Conservation (phyloP, 805 yeast species). For the Lachancea sp. region DNA sequence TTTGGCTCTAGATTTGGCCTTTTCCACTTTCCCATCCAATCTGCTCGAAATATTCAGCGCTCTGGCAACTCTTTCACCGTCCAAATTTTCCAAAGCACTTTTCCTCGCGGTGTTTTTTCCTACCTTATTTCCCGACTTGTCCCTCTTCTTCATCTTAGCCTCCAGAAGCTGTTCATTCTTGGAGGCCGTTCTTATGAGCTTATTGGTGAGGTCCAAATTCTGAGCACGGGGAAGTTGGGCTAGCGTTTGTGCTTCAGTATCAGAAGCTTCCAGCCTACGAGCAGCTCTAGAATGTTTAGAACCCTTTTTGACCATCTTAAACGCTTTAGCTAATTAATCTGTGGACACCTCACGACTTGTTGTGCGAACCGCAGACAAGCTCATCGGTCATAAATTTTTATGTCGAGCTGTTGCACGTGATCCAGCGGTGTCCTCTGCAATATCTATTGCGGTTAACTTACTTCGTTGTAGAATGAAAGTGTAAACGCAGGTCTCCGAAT, state of each 20-base stretch:
- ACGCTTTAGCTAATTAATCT: background rate
- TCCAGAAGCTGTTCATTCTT: slow-evolving; percentile 58
- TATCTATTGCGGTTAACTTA: too few relatives aligned
- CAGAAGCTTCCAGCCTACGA: slow-evolving; percentile 51
- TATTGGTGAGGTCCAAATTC: slow-evolving; percentile 52
- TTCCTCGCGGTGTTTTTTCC: slow-evolving; percentile 26
- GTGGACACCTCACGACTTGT: background rate
- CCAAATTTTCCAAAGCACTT: slow-evolving; percentile 28
- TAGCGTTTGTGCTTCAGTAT: slow-evolving; percentile 44
- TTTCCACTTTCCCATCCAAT: slow-evolving; percentile 54
- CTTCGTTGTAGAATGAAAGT: too few relatives aligned
- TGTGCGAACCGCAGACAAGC: background rate
- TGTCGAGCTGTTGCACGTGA: background rate
- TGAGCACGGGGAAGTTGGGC: slow-evolving; percentile 52
- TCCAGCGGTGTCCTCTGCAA: background rate
- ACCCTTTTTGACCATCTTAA: slow-evolving; percentile 33
- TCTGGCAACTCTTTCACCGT: slow-evolving; percentile 40
- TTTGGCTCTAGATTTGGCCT: slow-evolving; percentile 57
- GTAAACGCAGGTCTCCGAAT: too few relatives aligned
- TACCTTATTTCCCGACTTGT: slow-evolving; percentile 24
- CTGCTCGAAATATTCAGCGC: slow-evolving; percentile 49
- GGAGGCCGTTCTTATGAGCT: slow-evolving; percentile 60
- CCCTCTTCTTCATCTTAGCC: slow-evolving; percentile 44
- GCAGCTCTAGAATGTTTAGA: slow-evolving; percentile 75
- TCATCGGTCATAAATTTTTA: background rate